phyloP scores from a whole-genome alignment of 1,284 basidiomycete species.

The Leccinum griseonigrum region DNA sequence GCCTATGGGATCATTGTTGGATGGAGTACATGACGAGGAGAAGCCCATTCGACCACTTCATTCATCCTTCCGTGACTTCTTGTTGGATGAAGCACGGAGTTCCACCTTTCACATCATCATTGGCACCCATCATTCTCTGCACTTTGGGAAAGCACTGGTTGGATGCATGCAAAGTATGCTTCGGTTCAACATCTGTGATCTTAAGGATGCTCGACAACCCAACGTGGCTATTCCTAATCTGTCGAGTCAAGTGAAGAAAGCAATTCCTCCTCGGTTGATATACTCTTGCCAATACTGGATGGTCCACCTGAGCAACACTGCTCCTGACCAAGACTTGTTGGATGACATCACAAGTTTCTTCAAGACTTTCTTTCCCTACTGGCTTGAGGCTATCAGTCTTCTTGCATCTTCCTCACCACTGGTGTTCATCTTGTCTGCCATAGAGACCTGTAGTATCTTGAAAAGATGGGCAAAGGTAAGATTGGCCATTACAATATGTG shows the following conservation, averaged over 20 bases:
- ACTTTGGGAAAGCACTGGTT: background rate
- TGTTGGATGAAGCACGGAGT: background rate
- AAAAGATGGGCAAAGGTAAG: background rate
- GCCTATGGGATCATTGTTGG: background rate
- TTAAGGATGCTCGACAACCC: background rate
- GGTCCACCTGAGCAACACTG: background rate
- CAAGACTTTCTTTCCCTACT: background rate
- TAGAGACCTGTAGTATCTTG: background rate
- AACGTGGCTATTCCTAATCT: background rate
- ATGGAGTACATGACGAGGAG: background rate
- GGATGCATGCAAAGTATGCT: background rate
- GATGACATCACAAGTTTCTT: background rate
- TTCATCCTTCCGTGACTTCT: too few species aligned
- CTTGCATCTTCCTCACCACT: too few species aligned
- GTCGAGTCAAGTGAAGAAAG: background rate
- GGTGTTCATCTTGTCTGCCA: too few species aligned
- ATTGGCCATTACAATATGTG: background rate
- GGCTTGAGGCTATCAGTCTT: too few species aligned
- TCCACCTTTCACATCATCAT: background rate
- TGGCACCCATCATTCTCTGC: background rate
- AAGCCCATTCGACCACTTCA: too few species aligned
- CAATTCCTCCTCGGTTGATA: background rate
- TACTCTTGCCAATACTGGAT: background rate
- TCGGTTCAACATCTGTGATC: background rate
- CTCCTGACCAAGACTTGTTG: background rate